phyloP scores from a whole-genome alignment of 768 basidiomycete genomes.

The Heimioporus sp. region DNA sequence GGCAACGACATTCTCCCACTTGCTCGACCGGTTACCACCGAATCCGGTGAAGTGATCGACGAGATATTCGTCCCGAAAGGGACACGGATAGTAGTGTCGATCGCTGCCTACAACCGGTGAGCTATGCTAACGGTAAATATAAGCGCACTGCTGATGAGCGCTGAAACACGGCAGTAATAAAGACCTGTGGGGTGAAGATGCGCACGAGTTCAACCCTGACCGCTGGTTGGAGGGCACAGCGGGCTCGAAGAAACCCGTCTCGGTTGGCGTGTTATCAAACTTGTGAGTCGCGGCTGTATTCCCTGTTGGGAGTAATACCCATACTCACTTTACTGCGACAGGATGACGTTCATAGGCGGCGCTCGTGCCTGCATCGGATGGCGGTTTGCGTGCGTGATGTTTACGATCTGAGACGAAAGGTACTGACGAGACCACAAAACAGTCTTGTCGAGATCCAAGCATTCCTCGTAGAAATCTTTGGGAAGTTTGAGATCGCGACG shows the following conservation, averaged over 20 bases:
- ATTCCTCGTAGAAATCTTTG: constrained; percentile 52
- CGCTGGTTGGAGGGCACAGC: constrained; percentile 21
- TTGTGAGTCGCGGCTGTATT: constrained; percentile 12
- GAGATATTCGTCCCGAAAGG: constrained; percentile 30
- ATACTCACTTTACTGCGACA: neutral
- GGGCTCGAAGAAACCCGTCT: constrained; percentile 11
- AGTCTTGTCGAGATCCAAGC: constrained; percentile 53
- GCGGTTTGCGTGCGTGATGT: constrained; percentile 27
- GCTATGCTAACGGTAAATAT: neutral
- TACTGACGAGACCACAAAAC: constrained; percentile 1
- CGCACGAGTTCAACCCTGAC: constrained; percentile 29
- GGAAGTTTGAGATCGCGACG: constrained; percentile 48
- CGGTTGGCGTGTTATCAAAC: constrained; percentile 27
- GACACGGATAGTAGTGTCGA: constrained; percentile 40
- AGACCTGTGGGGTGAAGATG: constrained; percentile 31
- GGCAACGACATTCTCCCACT: constrained; percentile 43
- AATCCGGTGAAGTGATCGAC: constrained; percentile 38
- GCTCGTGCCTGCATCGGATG: constrained; percentile 26
- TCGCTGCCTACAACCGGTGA: constrained; percentile 24
- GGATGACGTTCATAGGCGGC: constrained; percentile 29
- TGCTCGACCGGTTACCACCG: neutral
- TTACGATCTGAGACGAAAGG: neutral
- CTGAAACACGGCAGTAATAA: constrained; percentile 17
- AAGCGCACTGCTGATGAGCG: neutral
- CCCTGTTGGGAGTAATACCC: neutral